Base-by-base conservation (phyloP, 768 basidiomycete species). In the Mrakia hoshinonis region DNA sequence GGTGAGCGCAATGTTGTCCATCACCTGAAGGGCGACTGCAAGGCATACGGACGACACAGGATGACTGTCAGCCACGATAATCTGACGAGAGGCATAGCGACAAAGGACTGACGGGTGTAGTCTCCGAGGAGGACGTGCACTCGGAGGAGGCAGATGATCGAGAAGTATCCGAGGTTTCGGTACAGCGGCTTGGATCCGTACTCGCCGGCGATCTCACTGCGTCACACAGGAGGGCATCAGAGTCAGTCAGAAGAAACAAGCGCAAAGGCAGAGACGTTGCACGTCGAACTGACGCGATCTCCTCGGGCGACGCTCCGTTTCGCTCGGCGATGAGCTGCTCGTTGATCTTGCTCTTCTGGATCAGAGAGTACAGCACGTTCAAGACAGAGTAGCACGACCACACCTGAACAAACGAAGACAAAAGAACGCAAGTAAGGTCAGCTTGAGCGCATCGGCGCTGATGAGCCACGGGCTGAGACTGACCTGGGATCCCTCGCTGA, bases 331-430 rank as follows among this genome's bases (percentile, higher is more conserved):
- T 78, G 72, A 99, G 87, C 80, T 93, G 91, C 79, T 97, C 93
- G 80, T 94, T 92, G 80, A 93, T 90, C 79, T 87, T 88, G 6
- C 90, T 91, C 81, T 98, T 98, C 85, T 98, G 95, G 74, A 99
- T 94, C 76, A 99, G 85, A 24, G 93, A 97, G 82, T 99, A 99
- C 34, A 99, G 84, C 48, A 99, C 95, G 81, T 99, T 98, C 76
- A 99, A 85, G 34, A 98, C 95, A 74, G 90, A 93, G 83, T 99
- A 99, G 64, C 92, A 95, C 76, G 89, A 92, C 96, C 96, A 99
- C 70, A 94, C 89, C 86, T 93, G 75, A 24, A 74, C 13, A 26
- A 34, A 75, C 75, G 12, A 63, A 18, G 29, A n/a, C 52, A 36
- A 60, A 22, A 63, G 46, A 12, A 38, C 7, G 52, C 12, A 38